Conservation (phyloP, 2,329 filamentous ascomycete genomes). For the Biscogniauxia marginata region DNA sequence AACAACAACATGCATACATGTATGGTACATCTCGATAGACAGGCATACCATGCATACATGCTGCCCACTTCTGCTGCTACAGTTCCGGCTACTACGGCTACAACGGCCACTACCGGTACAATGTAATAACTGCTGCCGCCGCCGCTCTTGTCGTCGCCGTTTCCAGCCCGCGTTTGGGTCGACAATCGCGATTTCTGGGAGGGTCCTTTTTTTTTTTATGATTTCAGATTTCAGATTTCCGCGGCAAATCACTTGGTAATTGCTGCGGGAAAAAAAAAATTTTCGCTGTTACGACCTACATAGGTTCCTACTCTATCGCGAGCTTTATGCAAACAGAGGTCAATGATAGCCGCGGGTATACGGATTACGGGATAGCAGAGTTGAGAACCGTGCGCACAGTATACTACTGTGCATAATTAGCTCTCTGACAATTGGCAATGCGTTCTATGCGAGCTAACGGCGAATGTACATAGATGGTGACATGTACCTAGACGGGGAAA, state of each 20-base stretch:
- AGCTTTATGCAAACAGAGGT: too few relatives aligned
- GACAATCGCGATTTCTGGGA: background rate
- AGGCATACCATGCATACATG: background rate
- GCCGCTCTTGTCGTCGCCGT: background rate
- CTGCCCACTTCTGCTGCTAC: background rate
- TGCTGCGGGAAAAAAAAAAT: background rate
- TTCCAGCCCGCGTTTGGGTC: background rate
- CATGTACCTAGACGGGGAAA: background rate
- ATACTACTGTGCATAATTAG: background rate
- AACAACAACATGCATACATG: background rate
- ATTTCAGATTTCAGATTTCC: background rate
- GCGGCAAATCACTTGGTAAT: too few relatives aligned
- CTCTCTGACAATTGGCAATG: background rate
- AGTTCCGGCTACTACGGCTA: background rate
- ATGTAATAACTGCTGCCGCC: background rate
- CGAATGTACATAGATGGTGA: background rate
- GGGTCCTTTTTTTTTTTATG: background rate
- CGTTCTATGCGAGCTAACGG: background rate
- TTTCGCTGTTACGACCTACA: too few relatives aligned
- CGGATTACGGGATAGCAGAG: too few relatives aligned
- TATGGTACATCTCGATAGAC: background rate
- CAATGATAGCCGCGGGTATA: too few relatives aligned
- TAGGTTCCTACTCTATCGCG: too few relatives aligned
- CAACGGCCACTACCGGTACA: background rate
- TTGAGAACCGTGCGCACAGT: background rate